Evolutionary conservation across 2,329 filamentous ascomycete species (phyloP), one percentile per base, ranked within the genome.

Genomic region (Stagonosporopsis vannaccii): DNA sequence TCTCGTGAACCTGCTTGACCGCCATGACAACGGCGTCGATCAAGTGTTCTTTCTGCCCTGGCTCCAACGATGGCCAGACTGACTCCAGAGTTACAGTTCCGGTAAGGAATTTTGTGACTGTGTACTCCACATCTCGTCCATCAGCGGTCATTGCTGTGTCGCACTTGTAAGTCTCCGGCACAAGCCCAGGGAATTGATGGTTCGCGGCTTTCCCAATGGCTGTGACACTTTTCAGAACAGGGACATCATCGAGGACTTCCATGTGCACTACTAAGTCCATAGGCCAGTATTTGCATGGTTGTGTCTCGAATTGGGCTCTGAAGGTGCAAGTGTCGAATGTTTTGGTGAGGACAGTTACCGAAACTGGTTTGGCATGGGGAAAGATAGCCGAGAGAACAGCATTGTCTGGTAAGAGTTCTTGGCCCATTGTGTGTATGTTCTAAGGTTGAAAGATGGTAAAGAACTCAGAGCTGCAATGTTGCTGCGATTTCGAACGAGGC

Each of bases 301-400:
- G 52, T 28, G 35, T 50, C 3, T 56, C 46, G 28, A 56, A 56
- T 11, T 56, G 52, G 5, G 35, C 52, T 26, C 52, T 56, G 28
- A 56, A 56, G 6, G 40, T 56, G 35, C 52, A 50, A 12, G 35
- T 40, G 17, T 56, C 52, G 22, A 46, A 50, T 36, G 52, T 50
- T 41, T 56, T 40, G 40, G 46, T 19, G 35, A 50, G 41, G 46
- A 56, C 28, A 4, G 35, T 46, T 33, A 56, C 46, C 11, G 45
- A 50, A 13, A 42, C 46, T 13, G 52, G 52, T 30, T 50, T 50
- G 12, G 40, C 17, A 2, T 44, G 36, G 15, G 52, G 52, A 25
- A 56, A 56, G 26, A 56, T 46, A 28, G 52, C 46, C 41, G 52
- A 45, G 28, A 56, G 45, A 45, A 56, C 41, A 22, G 22, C 52